Conservation (phyloP, 768 basidiomycete species). For the Termitomyces bulborhizus region DNA sequence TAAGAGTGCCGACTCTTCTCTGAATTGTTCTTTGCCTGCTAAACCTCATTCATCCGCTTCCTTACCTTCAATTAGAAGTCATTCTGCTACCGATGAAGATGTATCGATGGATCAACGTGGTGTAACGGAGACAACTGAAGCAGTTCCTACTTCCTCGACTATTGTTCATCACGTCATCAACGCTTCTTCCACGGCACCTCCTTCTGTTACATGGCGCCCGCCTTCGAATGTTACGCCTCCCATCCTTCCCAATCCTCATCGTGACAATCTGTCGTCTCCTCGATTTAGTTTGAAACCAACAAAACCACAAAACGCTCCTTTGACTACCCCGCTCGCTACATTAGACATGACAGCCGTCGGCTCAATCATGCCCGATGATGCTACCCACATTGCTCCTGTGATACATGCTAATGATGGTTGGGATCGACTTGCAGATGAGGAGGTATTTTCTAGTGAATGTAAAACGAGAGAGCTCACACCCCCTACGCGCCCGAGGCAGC, state of each 20-base stretch:
- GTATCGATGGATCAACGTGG: not conserved
- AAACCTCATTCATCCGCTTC: not conserved
- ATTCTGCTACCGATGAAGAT: not conserved
- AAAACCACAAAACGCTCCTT: not conserved
- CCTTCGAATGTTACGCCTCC: not conserved
- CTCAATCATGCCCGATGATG: conserved; percentile 2
- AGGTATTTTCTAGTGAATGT: not conserved
- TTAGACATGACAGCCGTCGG: not conserved
- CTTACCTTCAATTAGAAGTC: not conserved
- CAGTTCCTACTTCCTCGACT: not conserved
- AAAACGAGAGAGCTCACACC: not conserved
- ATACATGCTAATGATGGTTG: conserved; percentile 9
- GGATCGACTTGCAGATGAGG: conserved; percentile 12
- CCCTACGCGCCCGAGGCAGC: not conserved
- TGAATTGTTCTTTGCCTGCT: not conserved
- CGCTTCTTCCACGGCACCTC: not conserved
- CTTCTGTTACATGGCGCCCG: not conserved
- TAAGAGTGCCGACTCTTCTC: not conserved
- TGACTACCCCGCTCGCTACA: not conserved
- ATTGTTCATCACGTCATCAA: not conserved
- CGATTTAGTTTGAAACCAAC: not conserved
- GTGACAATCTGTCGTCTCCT: not conserved
- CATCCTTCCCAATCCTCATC: conserved; percentile 3
- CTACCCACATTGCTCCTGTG: conserved; percentile 9
- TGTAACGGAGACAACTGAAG: not conserved